Evolutionary conservation across 805 yeast genomes (phyloP).

Genomic region (Wickerhamomyces canadensis): DNA sequence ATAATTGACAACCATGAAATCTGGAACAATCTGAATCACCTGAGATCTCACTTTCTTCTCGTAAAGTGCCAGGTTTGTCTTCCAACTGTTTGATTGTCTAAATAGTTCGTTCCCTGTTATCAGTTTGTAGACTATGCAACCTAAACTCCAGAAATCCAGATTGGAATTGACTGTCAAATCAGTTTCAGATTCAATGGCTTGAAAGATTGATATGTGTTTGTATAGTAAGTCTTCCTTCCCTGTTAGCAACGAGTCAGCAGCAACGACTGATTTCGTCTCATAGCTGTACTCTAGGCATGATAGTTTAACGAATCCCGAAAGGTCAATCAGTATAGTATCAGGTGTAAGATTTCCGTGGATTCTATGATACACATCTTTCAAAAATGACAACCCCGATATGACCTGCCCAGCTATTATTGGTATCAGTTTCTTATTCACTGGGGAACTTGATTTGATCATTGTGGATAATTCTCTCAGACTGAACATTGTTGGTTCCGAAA

Average conservation of each 20-base stretch:
- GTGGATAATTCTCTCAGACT: neutral
- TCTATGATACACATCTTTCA: neutral
- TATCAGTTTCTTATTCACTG: neutral
- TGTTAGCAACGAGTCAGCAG: neutral
- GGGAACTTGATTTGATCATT: neutral
- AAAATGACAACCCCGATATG: conserved; percentile 5
- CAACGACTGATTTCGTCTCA: neutral
- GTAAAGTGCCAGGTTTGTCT: neutral
- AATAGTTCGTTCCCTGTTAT: conserved; percentile 3
- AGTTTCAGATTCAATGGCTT: neutral
- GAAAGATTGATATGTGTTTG: conserved; percentile 7
- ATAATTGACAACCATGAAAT: neutral
- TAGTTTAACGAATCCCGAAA: conserved; percentile 8
- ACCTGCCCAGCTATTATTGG: conserved; percentile 1
- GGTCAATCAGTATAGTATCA: conserved; percentile 5
- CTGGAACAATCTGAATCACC: neutral
- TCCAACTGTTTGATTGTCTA: neutral
- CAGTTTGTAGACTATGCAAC: conserved; percentile 8
- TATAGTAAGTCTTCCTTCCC: neutral
- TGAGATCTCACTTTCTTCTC: neutral
- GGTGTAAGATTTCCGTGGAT: conserved; percentile 13
- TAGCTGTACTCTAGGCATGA: conserved; percentile 7
- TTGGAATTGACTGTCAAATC: neutral
- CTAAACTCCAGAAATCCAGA: conserved; percentile 10
- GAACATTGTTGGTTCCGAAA: neutral